These are phyloP conservation scores for Phyllosticta capitalensis DNA, from an alignment of 2,329 filamentous ascomycete species.

Conservation along the genomic window DNA sequence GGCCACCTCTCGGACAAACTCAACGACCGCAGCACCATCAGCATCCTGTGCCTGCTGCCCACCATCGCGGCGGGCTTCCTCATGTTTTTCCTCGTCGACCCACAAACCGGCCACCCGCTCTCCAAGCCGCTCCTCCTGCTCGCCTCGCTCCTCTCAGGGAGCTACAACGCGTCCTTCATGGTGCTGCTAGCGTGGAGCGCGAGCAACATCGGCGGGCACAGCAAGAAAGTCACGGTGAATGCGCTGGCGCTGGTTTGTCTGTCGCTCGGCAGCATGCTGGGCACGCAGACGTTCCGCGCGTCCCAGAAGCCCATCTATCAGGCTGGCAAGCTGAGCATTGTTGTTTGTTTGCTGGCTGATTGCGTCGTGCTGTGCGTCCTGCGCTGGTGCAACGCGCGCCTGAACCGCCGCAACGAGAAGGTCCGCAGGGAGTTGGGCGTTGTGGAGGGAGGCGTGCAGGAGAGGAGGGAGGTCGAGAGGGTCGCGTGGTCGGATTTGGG, in stretches of 20 bases:
- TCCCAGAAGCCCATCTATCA: constrained; percentile 34
- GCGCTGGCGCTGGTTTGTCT: constrained; percentile 37
- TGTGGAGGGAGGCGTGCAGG: constrained; percentile 15
- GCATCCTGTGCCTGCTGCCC: constrained; percentile 36
- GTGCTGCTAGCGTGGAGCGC: constrained; percentile 35
- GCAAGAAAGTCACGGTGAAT: constrained; percentile 42
- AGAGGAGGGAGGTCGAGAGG: constrained; percentile 19
- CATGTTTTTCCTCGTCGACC: constrained; percentile 28
- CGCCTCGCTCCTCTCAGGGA: constrained; percentile 24
- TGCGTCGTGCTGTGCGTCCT: constrained; percentile 23
- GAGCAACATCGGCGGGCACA: constrained; percentile 39
- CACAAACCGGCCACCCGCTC: constrained; percentile 15
- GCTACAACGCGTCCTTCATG: constrained; percentile 30
- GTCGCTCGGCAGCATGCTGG: constrained; percentile 36
- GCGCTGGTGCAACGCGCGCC: constrained; percentile 22
- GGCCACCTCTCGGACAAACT: constrained; percentile 30
- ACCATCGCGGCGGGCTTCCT: constrained; percentile 38
- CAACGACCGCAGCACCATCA: constrained; percentile 26
- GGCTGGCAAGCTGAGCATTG: constrained; percentile 32
- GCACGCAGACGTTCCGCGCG: constrained; percentile 35
- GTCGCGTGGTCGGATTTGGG: constrained; percentile 23
- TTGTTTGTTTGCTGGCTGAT: constrained; percentile 16
- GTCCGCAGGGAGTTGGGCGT: constrained; percentile 19
- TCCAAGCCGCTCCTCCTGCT: constrained; percentile 29
- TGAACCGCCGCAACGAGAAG: constrained; percentile 18